Evolutionary conservation across 148 eudicot genomes (phyloP), one percentile per base, ranked within the genome.

Genomic region (Rhododendron mucronatum): DNA sequence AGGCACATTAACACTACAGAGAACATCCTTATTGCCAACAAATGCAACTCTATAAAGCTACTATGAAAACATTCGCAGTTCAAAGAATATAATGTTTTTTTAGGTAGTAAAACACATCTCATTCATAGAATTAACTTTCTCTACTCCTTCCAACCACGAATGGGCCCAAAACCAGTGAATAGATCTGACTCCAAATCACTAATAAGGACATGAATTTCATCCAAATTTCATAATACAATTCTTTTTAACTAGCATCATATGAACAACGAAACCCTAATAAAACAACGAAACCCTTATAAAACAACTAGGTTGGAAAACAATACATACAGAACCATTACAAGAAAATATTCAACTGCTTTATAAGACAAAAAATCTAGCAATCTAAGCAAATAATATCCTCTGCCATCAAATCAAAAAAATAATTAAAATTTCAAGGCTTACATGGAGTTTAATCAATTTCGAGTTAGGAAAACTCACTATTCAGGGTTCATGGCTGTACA

Each of bases 401-500:
- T 6, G 30, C 5, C 15, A 81, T 71, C 67, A 3, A 81, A 37
- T 30, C 45, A 11, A 55, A 35, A 18, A 71, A 12, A 61, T 11
- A 26, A 20, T 3, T 10, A 50, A 14, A 75, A 55, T 9, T 47
- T 3, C n/a, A 48, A 33, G 5, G 26, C n/a, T 1, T 23, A n/a
- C 2, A 4, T n/a, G 14, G 3, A 5, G 39, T 30, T 9, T n/a
- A 6, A 23, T 14, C 37, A 28, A 69, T 26, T 21, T 28, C 3
- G 26, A 45, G 3, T 37, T 15, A 8, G 3, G 63, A 7, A 3
- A 57, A 86, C 91, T 88, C 71, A 90, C 91, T 88, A 90, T 84
- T 90, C 89, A 41, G 87, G 88, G 80, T 88, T 86, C 90, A 90
- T 90, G 89, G 45, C 84, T 85, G 84, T 26, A 23, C 23, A 37